phyloP scores from a whole-genome alignment of 257 asterid genomes.

The Solanum bulbocastanum region DNA sequence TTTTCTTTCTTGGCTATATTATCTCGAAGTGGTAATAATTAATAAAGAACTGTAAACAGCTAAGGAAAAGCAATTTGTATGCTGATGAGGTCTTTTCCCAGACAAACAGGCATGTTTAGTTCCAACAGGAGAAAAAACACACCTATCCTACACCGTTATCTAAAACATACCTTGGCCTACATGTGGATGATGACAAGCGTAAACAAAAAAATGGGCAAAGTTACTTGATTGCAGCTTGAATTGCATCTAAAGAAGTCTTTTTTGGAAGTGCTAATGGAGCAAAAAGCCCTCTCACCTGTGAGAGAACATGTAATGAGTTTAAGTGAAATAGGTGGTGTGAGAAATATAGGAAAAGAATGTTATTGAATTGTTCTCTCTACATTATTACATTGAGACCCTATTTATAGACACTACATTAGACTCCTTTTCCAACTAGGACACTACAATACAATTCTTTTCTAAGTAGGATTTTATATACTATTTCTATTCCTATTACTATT shows the following conservation, averaged over 20 bases:
- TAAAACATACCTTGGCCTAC: background rate
- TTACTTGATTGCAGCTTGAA: background rate
- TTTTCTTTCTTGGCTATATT: background rate
- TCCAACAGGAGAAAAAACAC: background rate
- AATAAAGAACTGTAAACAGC: background rate
- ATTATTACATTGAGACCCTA: too few relatives aligned
- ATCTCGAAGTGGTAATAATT: background rate
- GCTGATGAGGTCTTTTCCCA: background rate
- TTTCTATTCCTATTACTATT: too few relatives aligned
- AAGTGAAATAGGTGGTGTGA: background rate
- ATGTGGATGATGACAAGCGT: background rate
- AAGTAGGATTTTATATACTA: too few relatives aligned
- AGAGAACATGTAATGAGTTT: background rate
- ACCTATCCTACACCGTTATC: background rate
- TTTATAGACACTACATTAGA: background rate
- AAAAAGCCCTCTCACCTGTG: background rate
- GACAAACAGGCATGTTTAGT: background rate
- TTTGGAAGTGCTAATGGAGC: background rate
- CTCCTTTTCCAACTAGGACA: background rate
- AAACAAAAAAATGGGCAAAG: background rate
- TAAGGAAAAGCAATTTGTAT: background rate
- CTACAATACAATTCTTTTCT: background rate
- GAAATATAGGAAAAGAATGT: too few relatives aligned
- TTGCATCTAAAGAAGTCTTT: background rate
- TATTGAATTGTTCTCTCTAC: background rate